Evolutionary conservation across 495 filamentous ascomycete genomes (phyloP).

Genomic region (Lasiosphaeris hirsuta): DNA sequence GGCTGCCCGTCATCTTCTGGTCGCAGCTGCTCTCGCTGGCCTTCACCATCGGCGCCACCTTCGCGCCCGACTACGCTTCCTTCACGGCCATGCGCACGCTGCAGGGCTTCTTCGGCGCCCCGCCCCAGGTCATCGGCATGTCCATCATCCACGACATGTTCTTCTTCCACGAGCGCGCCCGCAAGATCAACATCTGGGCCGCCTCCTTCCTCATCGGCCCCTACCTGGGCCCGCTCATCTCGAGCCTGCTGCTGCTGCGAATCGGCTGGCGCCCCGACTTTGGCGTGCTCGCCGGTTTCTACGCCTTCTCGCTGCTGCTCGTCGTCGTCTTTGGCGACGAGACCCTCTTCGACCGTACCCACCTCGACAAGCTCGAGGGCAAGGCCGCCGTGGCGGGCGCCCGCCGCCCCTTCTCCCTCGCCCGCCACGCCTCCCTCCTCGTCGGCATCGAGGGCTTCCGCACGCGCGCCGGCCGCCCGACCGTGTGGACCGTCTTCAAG

Average conservation of each 20-base stretch:
- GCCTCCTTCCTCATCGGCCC: slow-evolving; percentile 54
- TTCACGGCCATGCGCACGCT: slow-evolving; percentile 53
- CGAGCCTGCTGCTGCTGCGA: slow-evolving; percentile 45
- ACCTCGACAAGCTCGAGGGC: slow-evolving; percentile 9
- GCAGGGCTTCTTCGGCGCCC: slow-evolving; percentile 46
- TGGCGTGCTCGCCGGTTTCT: slow-evolving; percentile 45
- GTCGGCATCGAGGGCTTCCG: slow-evolving; percentile 24
- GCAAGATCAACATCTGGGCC: slow-evolving; percentile 61
- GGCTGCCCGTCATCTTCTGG: slow-evolving; percentile 52
- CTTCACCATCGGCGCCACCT: slow-evolving; percentile 46
- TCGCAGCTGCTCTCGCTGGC: slow-evolving; percentile 47
- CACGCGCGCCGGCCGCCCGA: slow-evolving; percentile 17
- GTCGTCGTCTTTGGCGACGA: slow-evolving; percentile 48
- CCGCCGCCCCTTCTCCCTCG: neutral
- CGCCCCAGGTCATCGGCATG: slow-evolving; percentile 54
- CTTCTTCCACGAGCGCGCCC: slow-evolving; percentile 57
- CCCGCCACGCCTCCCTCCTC: slow-evolving; percentile 11
- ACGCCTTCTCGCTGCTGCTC: slow-evolving; percentile 40
- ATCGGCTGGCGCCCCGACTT: slow-evolving; percentile 44
- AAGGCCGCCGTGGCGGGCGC: neutral
- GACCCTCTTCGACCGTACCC: slow-evolving; percentile 41
- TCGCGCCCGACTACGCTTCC: slow-evolving; percentile 41
- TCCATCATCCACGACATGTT: slow-evolving; percentile 56
- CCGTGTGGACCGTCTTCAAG: slow-evolving; percentile 20
- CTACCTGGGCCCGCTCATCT: slow-evolving; percentile 54